Conservation (phyloP, 1,284 basidiomycete genomes). For the Marasmius sp. region DNA sequence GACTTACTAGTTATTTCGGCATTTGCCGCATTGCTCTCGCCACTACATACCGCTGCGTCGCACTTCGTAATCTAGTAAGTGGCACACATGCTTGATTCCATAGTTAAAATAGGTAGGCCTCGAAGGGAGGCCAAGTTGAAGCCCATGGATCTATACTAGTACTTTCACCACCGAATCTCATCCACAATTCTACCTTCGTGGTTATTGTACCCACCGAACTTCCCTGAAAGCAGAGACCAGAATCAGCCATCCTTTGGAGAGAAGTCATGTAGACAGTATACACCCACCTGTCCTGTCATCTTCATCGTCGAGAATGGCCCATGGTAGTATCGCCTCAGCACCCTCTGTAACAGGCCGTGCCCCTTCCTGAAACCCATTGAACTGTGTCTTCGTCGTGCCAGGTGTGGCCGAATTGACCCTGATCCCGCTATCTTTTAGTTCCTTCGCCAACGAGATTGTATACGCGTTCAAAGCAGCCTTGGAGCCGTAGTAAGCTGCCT, state of each 20-base stretch:
- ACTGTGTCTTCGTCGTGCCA: conserved; percentile 40
- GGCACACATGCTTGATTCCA: too few relatives aligned
- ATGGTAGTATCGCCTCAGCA: conserved; percentile 34
- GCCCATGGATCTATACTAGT: too few relatives aligned
- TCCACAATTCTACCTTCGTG: too few relatives aligned
- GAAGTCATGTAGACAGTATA: too few relatives aligned
- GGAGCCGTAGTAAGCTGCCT: conserved; percentile 14
- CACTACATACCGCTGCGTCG: too few relatives aligned
- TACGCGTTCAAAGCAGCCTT: conserved; percentile 18
- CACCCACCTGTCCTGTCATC: conserved; percentile 17
- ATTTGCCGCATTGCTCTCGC: neutral
- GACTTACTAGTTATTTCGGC: neutral
- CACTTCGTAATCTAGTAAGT: too few relatives aligned
- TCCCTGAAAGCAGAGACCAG: too few relatives aligned
- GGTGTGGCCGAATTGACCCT: conserved; percentile 38
- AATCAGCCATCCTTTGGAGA: too few relatives aligned
- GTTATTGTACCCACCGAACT: too few relatives aligned
- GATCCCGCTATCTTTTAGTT: conserved; percentile 22
- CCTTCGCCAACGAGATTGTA: conserved; percentile 12
- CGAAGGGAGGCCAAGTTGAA: too few relatives aligned
- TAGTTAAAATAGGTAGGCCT: too few relatives aligned
- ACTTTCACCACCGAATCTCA: too few relatives aligned
- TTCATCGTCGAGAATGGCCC: conserved; percentile 31
- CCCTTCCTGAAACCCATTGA: conserved; percentile 38
- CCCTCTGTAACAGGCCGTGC: conserved; percentile 31